Conservation (phyloP, 2,329 filamentous ascomycete genomes). For the Hawksworthiomyces lignivorus region DNA sequence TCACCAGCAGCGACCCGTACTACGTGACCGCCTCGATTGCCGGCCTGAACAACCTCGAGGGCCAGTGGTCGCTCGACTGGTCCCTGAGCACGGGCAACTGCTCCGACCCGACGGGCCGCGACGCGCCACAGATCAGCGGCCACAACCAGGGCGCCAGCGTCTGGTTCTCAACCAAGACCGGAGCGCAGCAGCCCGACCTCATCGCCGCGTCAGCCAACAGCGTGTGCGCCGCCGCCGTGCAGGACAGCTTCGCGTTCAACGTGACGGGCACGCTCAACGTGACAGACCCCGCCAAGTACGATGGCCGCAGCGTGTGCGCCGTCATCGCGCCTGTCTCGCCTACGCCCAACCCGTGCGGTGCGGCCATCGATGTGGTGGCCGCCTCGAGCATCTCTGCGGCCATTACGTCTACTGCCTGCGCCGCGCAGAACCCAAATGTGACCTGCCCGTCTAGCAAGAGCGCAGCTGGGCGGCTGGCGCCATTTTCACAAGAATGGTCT, state of each 20-base stretch:
- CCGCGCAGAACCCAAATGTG: no score
- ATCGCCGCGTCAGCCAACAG: not conserved
- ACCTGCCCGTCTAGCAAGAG: no score
- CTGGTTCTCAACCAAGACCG: not conserved
- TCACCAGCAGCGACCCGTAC: constrained; percentile 1
- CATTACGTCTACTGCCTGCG: not conserved
- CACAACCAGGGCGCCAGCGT: not conserved
- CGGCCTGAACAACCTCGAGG: constrained; percentile 1
- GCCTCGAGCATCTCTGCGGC: constrained; percentile 15
- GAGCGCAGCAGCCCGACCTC: no score
- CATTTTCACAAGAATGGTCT: no score
- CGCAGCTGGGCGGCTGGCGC: no score
- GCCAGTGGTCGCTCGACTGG: constrained; percentile 3
- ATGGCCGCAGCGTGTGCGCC: constrained; percentile 4
- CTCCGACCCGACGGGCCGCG: no score
- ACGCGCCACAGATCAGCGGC: not conserved
- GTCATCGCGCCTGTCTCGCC: constrained; percentile 6
- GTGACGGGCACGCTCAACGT: constrained; percentile 9
- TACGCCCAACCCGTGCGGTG: constrained; percentile 14
- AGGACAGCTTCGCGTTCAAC: constrained; percentile 4
- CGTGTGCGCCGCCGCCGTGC: not conserved
- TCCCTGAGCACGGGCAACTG: constrained; percentile 4
- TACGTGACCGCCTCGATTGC: not conserved
- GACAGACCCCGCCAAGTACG: not conserved
- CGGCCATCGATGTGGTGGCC: constrained; percentile 14